Base-by-base conservation (phyloP, 2,329 filamentous ascomycete species). In the Macrophomina tecta region DNA sequence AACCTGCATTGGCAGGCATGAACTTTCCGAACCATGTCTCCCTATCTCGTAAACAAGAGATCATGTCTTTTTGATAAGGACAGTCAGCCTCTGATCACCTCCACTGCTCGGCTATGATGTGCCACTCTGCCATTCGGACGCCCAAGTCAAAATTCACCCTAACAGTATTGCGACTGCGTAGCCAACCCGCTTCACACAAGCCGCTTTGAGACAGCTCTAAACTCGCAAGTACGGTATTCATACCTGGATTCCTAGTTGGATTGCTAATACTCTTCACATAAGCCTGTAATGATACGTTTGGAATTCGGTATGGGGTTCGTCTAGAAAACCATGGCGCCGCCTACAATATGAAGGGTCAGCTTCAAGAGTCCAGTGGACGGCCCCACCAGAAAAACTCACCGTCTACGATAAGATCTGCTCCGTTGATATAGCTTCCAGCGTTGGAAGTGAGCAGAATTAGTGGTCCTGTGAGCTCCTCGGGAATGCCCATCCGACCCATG, bases 401-500 rank as follows among this genome's bases (percentile, higher is more conserved):
- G 75, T 91, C 89, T 55, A 90, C 83, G 40, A 90, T 78, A 67
- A 91, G 82, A 79, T 91, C 89, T 5, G 86, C 81, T 3, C 89
- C 89, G 70, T 85, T 91, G n/a, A 92, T 85, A 77, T 91, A 92
- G 38, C 82, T 86, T 18, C 89, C 88, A 1, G 87, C 87, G 69
- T 81, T 81, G 69, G 87, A 89, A 36, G 83, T 83, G 51, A 91
- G 76, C 72, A 90, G 76, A 4, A 91, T 82, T 7, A 91, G 79
- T 1, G 85, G 83, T 0, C 89, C 89, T 0, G 86, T 86, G 58
- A 91, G 72, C 76, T 91, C 90, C 72, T 86, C 83, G 0, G 87
- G 86, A 68, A 81, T 72, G 0, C 89, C 89, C 87, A 91, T 91
- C 36, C 90, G 79, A 0, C 89, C 88, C 76, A 85, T 83, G 0